phyloP scores from a whole-genome alignment of 2,329 filamentous ascomycete species.

The Fusarium transvaalense region DNA sequence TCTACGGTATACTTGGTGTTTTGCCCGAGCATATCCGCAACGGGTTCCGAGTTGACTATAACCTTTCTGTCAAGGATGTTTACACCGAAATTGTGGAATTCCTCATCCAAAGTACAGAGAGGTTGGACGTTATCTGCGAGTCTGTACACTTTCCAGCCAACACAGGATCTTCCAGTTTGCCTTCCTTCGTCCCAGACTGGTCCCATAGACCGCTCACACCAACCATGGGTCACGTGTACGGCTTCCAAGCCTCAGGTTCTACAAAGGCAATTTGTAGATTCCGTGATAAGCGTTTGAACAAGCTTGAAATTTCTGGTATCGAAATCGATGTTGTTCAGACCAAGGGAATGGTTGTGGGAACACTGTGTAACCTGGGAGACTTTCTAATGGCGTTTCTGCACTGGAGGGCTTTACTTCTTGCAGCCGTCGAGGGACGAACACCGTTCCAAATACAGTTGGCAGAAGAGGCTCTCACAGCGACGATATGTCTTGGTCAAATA shows the following conservation, averaged over 20 bases:
- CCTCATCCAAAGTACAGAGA: slow-evolving; percentile 25
- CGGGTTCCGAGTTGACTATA: slow-evolving; percentile 13
- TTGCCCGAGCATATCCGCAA: slow-evolving; percentile 7
- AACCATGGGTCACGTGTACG: slow-evolving; percentile 21
- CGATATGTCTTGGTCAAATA: slow-evolving; percentile 27
- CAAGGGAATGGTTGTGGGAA: slow-evolving; percentile 24
- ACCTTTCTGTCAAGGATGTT: slow-evolving; percentile 27
- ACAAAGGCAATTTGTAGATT: slow-evolving; percentile 11
- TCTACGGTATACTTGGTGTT: slow-evolving; percentile 25
- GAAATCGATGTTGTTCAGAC: slow-evolving; percentile 10
- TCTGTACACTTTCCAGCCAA: slow-evolving; percentile 23
- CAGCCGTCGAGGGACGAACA: background rate
- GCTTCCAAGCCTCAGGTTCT: slow-evolving; percentile 2
- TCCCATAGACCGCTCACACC: slow-evolving; percentile 28
- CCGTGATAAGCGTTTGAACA: slow-evolving; percentile 18
- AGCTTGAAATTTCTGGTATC: slow-evolving; percentile 23
- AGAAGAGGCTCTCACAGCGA: slow-evolving; percentile 25
- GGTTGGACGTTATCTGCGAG: slow-evolving; percentile 24
- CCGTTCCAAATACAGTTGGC: slow-evolving; percentile 1
- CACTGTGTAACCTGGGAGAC: slow-evolving; percentile 27
- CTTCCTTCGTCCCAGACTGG: slow-evolving; percentile 34
- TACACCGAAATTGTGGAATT: slow-evolving; percentile 32
- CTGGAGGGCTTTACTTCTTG: slow-evolving; percentile 26
- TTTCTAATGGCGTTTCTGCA: slow-evolving; percentile 36
- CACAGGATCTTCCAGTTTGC: slow-evolving; percentile 12